Base-by-base conservation (phyloP, 805 yeast genomes). In the Starmerella ratchasimensis region DNA sequence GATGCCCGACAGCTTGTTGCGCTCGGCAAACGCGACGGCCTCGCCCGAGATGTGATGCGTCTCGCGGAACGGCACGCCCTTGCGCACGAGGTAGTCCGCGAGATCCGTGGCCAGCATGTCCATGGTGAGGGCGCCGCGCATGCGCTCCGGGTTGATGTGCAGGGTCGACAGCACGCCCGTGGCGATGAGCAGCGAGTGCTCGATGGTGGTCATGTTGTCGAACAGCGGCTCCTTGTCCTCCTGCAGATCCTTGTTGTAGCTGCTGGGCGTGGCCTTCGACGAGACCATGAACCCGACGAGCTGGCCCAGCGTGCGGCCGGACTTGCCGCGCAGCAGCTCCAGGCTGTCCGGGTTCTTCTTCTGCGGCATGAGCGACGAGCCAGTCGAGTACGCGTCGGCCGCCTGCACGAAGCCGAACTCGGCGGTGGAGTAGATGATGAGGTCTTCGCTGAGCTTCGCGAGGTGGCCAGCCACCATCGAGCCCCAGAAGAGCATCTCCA, bases 221-320 rank as follows among this genome's bases (percentile, higher is more conserved):
- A 90, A 90, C 46, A 90, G 66, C n/a, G 99, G 95, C 62, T 90
- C 99, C 61, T 90, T 90, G 61, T 90, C 99, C 62, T 90, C 99
- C 65, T 90, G 99, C 78, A 90, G 77, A 60, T 90, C 99, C 64
- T 90, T 90, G 66, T 90, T 84, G 62, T 90, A 90, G 16, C 97
- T 82, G 10, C 97, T 86, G 28, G 99, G 99, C 44, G 88, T 82
- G n/a, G 94, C 84, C 62, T 90, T 90, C 53, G 83, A 68, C 18
- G 94, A 75, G 95, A 90, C 90, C 71, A 90, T 69, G 65, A 90
- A 90, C 1, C 99, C 99, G 19, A 94, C 74, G 43, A 90, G 65
- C 20, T 86, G 76, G 58, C 99, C 99, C 54, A 90, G 86, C 5
- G 83, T 94, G 60, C 99, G 77, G 38, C 99, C 99, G 9, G 93